Evolutionary conservation across 208 protist species (phyloP), one percentile per base, ranked within the genome.

Genomic region (Leishmania major): DNA sequence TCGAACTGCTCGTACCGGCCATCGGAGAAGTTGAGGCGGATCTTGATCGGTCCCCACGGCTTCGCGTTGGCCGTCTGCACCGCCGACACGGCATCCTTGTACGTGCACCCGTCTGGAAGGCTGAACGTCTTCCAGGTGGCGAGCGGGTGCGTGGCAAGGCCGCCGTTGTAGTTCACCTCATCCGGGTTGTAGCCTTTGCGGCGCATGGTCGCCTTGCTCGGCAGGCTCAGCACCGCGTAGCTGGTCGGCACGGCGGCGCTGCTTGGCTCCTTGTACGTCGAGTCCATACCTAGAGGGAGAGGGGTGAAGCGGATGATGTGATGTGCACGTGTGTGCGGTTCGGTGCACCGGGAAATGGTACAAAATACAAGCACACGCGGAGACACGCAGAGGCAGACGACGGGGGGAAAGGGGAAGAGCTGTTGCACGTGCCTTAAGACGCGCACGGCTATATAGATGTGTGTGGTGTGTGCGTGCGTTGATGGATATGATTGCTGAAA

Each of bases 1-100:
- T 89, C 91, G 72, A 90, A 96, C 64, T 90, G 87, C 69, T 96
- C 92, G 74, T 91, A 84, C 55, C 81, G 81, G 73, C 94, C 94
- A 75, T 93, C 89, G 25, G 84, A 92, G 84, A 97, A 97, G 85
- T 93, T 83, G 55, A 97, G 87, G 80, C 93, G 91, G 35, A 87
- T 87, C 84, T 93, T 95, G 35, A 96, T n/a, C 3, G 93, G 79
- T 13, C 94, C 92, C 92, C 92, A 96, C 64, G 88, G 86, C 81
- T 92, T 92, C 45, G 76, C 71, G 83, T 97, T 97, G 35, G 86
- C 89, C 78, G 93, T 83, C 78, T 96, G 84, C 74, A 97, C 78
- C 47, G 82, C 87, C 17, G 84, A 76, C 0, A 97, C 77, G 57
- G 94, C 94, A 62, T 93, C 87, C 81, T 94, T 93, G 90, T 96